Percentiles rank a stretch among this genome's conserved stretches.
These are phyloP conservation scores for Nannizziopsis arthrosporioides DNA, from an alignment of 2,329 filamentous ascomycete genomes.

Conservation along the genomic window DNA sequence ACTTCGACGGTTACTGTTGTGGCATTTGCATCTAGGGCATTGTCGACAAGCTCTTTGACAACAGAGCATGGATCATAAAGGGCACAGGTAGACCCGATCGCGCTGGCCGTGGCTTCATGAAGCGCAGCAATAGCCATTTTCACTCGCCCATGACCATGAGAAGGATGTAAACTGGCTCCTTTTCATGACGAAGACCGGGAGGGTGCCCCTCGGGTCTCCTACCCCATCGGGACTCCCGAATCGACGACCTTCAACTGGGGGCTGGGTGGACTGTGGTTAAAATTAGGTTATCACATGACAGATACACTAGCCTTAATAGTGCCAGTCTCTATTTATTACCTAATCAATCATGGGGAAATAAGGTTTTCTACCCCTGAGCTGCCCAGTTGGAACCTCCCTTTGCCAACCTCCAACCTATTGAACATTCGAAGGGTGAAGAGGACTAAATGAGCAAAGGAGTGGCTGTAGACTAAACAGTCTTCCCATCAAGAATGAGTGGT, in stretches of 20 bases:
- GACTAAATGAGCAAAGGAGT: not conserved
- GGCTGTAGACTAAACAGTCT: not conserved
- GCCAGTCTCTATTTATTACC: not conserved
- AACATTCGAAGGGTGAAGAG: not conserved
- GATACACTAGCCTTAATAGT: not conserved
- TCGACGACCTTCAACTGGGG: not conserved
- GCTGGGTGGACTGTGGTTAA: not conserved
- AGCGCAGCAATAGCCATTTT: slow-evolving; percentile 38
- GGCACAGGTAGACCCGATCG: slow-evolving; percentile 47
- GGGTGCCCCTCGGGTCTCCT: too few relatives aligned
- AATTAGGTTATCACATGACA: slow-evolving; percentile 3
- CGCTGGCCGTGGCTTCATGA: slow-evolving; percentile 34
- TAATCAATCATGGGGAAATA: not conserved
- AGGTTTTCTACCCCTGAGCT: not conserved
- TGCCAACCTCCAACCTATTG: not conserved
- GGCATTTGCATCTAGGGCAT: slow-evolving; percentile 53
- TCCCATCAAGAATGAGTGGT: slow-evolving; percentile 15
- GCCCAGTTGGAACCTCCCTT: too few relatives aligned
- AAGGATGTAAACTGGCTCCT: not conserved
- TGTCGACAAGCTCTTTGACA: slow-evolving; percentile 56
- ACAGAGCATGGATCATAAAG: slow-evolving; percentile 46
- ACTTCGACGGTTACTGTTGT: slow-evolving; percentile 49
- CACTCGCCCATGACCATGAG: not conserved
- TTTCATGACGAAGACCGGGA: not conserved
- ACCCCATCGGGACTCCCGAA: too few relatives aligned